phyloP scores from a whole-genome alignment of 129 eudicot genomes.

The Pittosporum tobira region DNA sequence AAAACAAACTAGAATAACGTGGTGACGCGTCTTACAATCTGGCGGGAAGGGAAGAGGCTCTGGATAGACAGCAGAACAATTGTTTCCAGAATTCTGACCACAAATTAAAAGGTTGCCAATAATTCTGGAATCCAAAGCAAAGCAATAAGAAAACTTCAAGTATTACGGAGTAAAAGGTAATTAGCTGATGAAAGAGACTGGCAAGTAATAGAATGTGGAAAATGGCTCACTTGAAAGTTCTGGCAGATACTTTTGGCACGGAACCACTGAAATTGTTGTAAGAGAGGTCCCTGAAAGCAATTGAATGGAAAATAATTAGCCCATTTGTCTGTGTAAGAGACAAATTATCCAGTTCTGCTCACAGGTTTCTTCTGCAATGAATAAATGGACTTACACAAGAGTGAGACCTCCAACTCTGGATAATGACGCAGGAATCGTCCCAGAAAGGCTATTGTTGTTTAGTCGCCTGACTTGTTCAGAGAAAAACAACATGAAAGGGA shows the following conservation, averaged over 20 bases:
- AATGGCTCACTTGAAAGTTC: slow-evolving; percentile 74
- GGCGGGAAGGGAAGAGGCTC: slow-evolving; percentile 81
- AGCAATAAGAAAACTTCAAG: not conserved
- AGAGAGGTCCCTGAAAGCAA: slow-evolving; percentile 59
- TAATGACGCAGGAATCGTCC: slow-evolving; percentile 79
- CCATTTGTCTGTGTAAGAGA: not conserved
- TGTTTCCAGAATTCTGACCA: slow-evolving; percentile 45
- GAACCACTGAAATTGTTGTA: slow-evolving; percentile 84
- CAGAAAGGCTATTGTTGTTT: slow-evolving; percentile 86
- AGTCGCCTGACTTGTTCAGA: slow-evolving; percentile 71
- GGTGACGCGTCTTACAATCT: slow-evolving; percentile 45
- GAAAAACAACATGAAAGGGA: slow-evolving; percentile 8
- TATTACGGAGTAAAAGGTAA: not conserved
- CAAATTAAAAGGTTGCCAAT: slow-evolving; percentile 81
- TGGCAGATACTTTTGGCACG: slow-evolving; percentile 71
- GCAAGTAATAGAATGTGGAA: not conserved
- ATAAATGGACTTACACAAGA: slow-evolving; percentile 63
- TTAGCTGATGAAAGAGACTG: not conserved
- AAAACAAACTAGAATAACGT: slow-evolving; percentile 3
- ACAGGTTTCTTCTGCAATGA: not conserved
- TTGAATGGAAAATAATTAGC: not conserved
- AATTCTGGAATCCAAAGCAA: slow-evolving; percentile 35
- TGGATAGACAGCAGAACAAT: slow-evolving; percentile 64
- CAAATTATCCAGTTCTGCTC: not conserved
- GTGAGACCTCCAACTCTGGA: slow-evolving; percentile 60